Base-by-base conservation (phyloP, 352 stramenopile genomes). In the Phytophthora pini region DNA sequence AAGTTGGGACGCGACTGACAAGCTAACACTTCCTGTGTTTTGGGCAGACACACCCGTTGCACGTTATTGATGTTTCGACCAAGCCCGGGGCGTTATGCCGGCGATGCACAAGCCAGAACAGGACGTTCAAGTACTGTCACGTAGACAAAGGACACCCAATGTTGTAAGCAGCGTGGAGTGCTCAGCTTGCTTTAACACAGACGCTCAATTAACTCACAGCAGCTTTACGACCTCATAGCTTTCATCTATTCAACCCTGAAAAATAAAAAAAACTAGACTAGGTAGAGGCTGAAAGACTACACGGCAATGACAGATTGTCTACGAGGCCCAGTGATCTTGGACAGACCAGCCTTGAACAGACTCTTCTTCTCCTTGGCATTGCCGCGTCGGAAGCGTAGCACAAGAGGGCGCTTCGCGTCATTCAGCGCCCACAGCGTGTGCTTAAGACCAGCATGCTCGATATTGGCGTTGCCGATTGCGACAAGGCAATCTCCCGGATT, bases 351-450 rank as follows among this genome's bases (percentile, higher is more conserved):
- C 15, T 79, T 77, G 44, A 94, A 94, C 29, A 94, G 59, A 76
- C 84, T 94, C 59, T 71, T 87, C 61, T 90, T 93, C 61, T 88
- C 80, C 29, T 79, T 92, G 38, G 76, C 79, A 43, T 90, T 92
- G 15, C 87, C 84, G 58, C 84, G 84, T 53, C 88, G 86, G 62
- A 96, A 96, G 4, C 86, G 86, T 24, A 96, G 69, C 38, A 90
- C 79, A 44, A 94, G 79, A 12, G 88, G 88, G 1, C 86, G 80
- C 22, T 81, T 74, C 9, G 84, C 77, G 46, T 92, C 88, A 41
- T 93, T 93, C 36, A 96, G 61, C 47, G 86, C 85, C 88, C 88
- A 96, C 20, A 96, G 46, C 29, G 88, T 94, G 62, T 94, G 88
- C 69, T 93, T 92, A 3, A 96, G 70, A 12, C 88, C 88, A 29